Percentiles rank a stretch among this genome's conserved stretches.
phyloP scores from a whole-genome alignment of 805 yeast genomes.

The Nakazawaea populi region DNA sequence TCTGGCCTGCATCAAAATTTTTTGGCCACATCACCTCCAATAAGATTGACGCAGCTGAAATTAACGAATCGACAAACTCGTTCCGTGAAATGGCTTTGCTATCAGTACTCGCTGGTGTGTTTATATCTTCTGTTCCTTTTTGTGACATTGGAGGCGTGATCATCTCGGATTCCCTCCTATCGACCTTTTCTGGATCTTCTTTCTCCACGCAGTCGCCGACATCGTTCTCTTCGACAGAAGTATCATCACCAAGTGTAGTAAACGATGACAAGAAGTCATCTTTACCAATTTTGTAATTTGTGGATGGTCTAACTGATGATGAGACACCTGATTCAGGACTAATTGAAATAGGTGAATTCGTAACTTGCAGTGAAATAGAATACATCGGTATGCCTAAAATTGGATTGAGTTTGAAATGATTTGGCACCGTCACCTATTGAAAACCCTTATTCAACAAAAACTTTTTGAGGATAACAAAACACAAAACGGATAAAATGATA shows the following conservation, averaged over 20 bases:
- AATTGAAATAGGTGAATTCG: neutral
- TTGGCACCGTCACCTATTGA: too few species aligned
- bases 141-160: constrained; percentile 11
- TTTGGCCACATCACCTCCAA: constrained; percentile 9
- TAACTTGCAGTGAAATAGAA: too few species aligned
- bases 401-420: too few species aligned
- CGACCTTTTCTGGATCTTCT: neutral
- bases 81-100: constrained; percentile 1
- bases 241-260: constrained; percentile 6
- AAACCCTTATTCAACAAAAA: too few species aligned
- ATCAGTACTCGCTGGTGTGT: constrained; percentile 1
- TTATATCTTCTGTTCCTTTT: neutral
- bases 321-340: neutral
- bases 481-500: too few species aligned
- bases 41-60: constrained; percentile 9
- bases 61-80: constrained; percentile 12
- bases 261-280: constrained; percentile 3
- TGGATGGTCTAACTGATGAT: neutral
- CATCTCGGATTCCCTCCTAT: neutral
- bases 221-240: neutral
- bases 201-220: neutral
- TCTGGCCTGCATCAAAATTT: constrained; percentile 2
- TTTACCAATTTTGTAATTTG: neutral
- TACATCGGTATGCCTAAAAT: too few species aligned
- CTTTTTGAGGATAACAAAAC: too few species aligned